Evolutionary conservation across 495 filamentous ascomycete species (phyloP), one percentile per base, ranked within the genome.

Genomic region (Acidomyces sp.): DNA sequence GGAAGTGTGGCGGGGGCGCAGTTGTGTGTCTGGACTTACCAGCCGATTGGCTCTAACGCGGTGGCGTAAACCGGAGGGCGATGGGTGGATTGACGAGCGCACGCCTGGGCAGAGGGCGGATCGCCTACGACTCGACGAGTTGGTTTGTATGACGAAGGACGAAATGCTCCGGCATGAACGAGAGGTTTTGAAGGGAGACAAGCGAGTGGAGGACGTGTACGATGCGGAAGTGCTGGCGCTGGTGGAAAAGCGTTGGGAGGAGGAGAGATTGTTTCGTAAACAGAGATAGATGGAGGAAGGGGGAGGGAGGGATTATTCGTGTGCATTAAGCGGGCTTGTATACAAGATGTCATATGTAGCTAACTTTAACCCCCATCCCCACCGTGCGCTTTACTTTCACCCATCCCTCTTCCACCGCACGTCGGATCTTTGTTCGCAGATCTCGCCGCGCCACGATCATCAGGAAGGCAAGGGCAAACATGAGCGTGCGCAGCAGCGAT

Each of bases 291-390:
- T 29, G 26, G 26, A 29, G 13, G 26, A 9, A 29, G 13, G 26
- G 9, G 26, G 26, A 29, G 13, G 26, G 26, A 29, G 13, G 26
- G 13, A 13, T 13, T 9, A n/a, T n/a, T n/a, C n/a, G n/a, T n/a
- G n/a, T n/a, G n/a, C n/a, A n/a, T n/a, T n/a, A n/a, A n/a, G n/a
- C n/a, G n/a, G n/a, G n/a, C n/a, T n/a, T n/a, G n/a, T n/a, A n/a
- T 20, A 5, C 16, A 15, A 37, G 5, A 10, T 18, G 25, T 63
- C 48, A 94, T 39, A 97, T 90, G 66, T 97, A 97, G 61, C 79
- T 92, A 52, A 97, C 86, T 64, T 95, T 96, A 37, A 93, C 82
- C 0, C 92, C 90, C 88, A 96, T 95, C 0, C 88, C 87, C 12
- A 88, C 78, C 0, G 90, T 97, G 25, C 74, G 68, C 46, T 68